These are phyloP conservation scores for Aspergillus sp. DNA, from an alignment of 2,329 filamentous ascomycete genomes.

Conservation along the genomic window DNA sequence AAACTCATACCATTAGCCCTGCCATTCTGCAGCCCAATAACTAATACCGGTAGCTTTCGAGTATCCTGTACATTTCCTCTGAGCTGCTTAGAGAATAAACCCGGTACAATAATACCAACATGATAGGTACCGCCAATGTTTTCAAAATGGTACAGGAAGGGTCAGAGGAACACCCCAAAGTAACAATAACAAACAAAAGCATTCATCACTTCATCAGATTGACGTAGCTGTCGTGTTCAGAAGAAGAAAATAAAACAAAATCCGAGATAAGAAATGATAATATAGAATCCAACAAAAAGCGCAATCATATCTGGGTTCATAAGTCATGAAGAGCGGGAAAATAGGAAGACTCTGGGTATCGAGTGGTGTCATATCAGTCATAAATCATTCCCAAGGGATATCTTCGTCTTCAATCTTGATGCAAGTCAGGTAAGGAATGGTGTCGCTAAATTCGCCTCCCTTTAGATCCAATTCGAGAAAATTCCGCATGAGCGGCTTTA, in stretches of 20 bases:
- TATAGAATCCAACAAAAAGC: conserved; percentile 8
- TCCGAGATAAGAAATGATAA: conserved; percentile 9
- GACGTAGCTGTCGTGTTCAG: conserved; percentile 9
- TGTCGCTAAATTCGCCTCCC: conserved; percentile 39
- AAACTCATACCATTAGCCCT: background rate
- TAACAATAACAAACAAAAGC: conserved; percentile 4
- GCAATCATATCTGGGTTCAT: conserved; percentile 12
- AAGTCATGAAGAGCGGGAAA: conserved; percentile 9
- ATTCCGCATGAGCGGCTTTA: conserved; percentile 84
- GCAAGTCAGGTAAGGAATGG: conserved; percentile 67
- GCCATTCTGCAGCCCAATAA: background rate
- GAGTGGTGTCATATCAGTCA: conserved; percentile 15
- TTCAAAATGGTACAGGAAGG: conserved; percentile 1
- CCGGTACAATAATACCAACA: conserved; percentile 1
- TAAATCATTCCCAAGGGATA: conserved; percentile 61
- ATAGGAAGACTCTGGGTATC: conserved; percentile 21
- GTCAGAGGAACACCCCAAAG: background rate
- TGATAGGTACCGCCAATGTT: conserved; percentile 3
- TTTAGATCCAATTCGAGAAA: conserved; percentile 79
- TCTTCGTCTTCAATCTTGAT: conserved; percentile 65
- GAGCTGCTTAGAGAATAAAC: background rate
- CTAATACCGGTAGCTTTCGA: conserved; percentile 4
- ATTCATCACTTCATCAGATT: conserved; percentile 18
- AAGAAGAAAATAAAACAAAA: conserved; percentile 10
- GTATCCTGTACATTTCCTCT: conserved; percentile 7